Conservation (phyloP, 768 basidiomycete genomes). For the Bullera alba region DNA sequence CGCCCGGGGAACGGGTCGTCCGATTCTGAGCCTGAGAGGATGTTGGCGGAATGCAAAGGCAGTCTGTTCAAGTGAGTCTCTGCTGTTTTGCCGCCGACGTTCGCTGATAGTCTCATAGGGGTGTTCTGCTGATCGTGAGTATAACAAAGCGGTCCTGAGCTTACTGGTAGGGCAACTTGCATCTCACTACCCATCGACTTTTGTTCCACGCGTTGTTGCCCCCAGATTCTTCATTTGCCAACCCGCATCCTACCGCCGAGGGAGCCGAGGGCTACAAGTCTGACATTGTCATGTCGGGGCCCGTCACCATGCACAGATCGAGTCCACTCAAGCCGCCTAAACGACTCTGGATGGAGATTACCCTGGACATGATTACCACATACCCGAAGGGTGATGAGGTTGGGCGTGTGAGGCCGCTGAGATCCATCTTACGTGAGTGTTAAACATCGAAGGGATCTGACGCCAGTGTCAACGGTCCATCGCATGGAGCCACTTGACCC, state of each 20-base stretch:
- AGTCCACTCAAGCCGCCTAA: slow-evolving; percentile 40
- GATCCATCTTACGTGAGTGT: slow-evolving; percentile 52
- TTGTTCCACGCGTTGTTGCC: slow-evolving; percentile 62
- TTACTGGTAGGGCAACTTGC: slow-evolving; percentile 53
- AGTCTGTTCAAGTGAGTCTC: slow-evolving; percentile 40
- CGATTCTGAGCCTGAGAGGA: slow-evolving; percentile 49
- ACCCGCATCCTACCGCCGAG: slow-evolving; percentile 1
- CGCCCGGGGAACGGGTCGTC: slow-evolving; percentile 18
- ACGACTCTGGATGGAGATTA: slow-evolving; percentile 60
- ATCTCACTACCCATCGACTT: slow-evolving; percentile 61
- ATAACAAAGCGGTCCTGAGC: slow-evolving; percentile 5
- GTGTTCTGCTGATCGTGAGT: slow-evolving; percentile 27
- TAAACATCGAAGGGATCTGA: not conserved
- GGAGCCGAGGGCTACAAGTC: slow-evolving; percentile 18
- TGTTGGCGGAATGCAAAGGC: slow-evolving; percentile 56
- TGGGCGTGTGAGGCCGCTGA: slow-evolving; percentile 55
- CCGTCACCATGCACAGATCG: slow-evolving; percentile 50
- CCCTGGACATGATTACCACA: slow-evolving; percentile 57
- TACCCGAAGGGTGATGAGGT: slow-evolving; percentile 56
- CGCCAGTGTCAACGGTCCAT: slow-evolving; percentile 52
- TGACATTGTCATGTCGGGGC: slow-evolving; percentile 51
- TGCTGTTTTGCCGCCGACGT: not conserved
- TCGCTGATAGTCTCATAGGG: slow-evolving; percentile 19
- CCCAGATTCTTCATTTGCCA: slow-evolving; percentile 39
- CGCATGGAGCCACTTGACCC: slow-evolving; percentile 51